Base-by-base conservation (phyloP, 169 alveolate genomes). In the Cryptosporidium ubiquitum region DNA sequence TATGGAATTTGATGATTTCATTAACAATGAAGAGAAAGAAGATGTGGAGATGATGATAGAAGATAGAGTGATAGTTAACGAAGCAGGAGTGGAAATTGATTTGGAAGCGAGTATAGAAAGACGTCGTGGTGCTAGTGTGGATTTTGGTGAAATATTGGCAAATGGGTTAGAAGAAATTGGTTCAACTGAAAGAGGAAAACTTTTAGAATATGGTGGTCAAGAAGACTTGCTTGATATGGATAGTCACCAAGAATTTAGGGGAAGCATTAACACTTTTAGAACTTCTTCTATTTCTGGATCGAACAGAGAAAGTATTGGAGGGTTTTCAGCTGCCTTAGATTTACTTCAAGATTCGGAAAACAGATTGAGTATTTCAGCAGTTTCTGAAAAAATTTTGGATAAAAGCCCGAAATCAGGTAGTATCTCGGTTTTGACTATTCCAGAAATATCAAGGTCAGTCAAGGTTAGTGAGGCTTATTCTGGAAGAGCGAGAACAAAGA, bases 1-100 rank as follows among this genome's bases (percentile, higher is more conserved):
- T 66, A 60, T 79, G 64, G 89, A 79, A 40, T 79, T 79, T 79
- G 89, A 79, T 40, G 89, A 79, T 14, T 79, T 79, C 39, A 61
- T 79, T 26, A 57, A 79, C 33, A 51, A 51, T 71, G 55, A 44
- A 44, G 61, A 29, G 35, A 44, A 44, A 20, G 75, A 58, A 29
- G 44, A 37, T 64, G 37, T 58, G 70, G 86, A 74, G 37, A 39
- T 49, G 86, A 40, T 40, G 57, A 74, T 37, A 69, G 66, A 64
- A 29, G 47, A 37, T 33, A 37, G 49, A 23, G 31, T 74, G 14
- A 51, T 61, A 29, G 86, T 29, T 1, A 74, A 35, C 35, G 70
- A 73, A 14, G 10, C 71, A n/a, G 71, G 71, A 58, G 55, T 73
- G 9, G 85, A 73, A 18, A 47, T 79, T 10, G 66, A 79, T 5